A percentile compares a stretch with the other conserved stretches of the same genome.
phyloP scores from a whole-genome alignment of 129 eudicot species.

The Pseudognaphalium luteoalbum region DNA sequence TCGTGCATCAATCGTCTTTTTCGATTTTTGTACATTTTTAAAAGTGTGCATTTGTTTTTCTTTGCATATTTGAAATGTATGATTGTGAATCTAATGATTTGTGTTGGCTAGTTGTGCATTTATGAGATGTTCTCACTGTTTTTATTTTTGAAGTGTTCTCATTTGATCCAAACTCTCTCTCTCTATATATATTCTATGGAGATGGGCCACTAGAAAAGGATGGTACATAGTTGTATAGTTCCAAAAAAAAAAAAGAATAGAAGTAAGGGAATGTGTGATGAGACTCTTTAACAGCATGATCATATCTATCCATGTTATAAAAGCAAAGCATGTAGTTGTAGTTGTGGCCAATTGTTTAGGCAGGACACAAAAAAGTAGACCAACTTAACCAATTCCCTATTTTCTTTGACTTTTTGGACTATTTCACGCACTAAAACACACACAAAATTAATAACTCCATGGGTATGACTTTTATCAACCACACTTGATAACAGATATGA shows the following conservation, averaged over 20 bases:
- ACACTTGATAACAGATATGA: background rate
- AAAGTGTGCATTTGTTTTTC: too few relatives aligned
- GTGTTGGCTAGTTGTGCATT: too few relatives aligned
- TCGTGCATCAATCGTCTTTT: too few relatives aligned
- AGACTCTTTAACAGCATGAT: conserved; percentile 36
- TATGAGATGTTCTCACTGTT: too few relatives aligned
- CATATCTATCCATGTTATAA: conserved; percentile 17
- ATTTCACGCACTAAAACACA: conserved; percentile 3
- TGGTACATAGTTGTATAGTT: conserved; percentile 24
- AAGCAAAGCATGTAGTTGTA: conserved; percentile 28
- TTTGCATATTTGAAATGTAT: too few relatives aligned
- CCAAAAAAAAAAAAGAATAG: conserved; percentile 43
- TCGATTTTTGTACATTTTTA: too few relatives aligned
- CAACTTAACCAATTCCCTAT: background rate
- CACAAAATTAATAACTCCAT: conserved; percentile 8
- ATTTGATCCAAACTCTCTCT: too few relatives aligned
- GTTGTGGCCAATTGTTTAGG: conserved; percentile 2
- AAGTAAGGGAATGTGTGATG: conserved; percentile 41
- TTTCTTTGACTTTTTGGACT: conserved; percentile 15
- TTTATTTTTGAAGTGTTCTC: too few relatives aligned
- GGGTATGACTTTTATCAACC: conserved; percentile 11
- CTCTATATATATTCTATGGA: too few relatives aligned
- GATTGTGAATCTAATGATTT: too few relatives aligned
- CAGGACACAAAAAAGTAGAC: conserved; percentile 21
- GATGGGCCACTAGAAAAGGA: conserved; percentile 30